Evolutionary conservation across 2,329 filamentous ascomycete species (phyloP).

Genomic region (Trichoderma hamatum): DNA sequence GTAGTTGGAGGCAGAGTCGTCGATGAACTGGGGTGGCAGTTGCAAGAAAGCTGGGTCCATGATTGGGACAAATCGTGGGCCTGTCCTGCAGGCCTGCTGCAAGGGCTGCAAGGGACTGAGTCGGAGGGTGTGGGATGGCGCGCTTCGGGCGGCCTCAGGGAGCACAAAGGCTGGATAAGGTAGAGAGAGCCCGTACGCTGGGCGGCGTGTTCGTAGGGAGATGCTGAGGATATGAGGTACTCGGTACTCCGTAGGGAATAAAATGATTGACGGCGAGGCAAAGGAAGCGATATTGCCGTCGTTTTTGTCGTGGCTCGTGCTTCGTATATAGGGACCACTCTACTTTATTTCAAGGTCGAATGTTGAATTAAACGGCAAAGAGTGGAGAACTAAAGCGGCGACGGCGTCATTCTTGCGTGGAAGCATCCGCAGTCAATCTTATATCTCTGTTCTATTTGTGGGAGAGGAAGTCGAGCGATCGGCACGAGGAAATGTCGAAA

Average conservation of each 20-base stretch:
- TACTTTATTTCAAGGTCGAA: not conserved
- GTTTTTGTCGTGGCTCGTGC: not conserved
- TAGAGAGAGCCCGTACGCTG: not conserved
- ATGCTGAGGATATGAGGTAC: not conserved
- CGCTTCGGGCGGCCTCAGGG: constrained; percentile 18
- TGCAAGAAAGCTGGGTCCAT: constrained; percentile 33
- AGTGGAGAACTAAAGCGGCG: constrained; percentile 13
- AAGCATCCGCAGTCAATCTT: not conserved
- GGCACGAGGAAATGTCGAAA: not conserved
- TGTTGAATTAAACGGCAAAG: constrained; percentile 8
- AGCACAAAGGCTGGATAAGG: constrained; percentile 19
- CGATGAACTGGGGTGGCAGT: constrained; percentile 30
- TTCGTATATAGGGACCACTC: not conserved
- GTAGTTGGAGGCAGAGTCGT: constrained; percentile 32
- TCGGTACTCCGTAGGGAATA: not conserved
- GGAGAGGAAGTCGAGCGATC: not conserved
- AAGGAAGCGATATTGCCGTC: constrained; percentile 8
- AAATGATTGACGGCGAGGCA: not conserved
- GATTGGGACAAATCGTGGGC: constrained; percentile 32
- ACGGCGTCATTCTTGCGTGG: constrained; percentile 11
- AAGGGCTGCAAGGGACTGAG: constrained; percentile 29
- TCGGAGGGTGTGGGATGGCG: constrained; percentile 32
- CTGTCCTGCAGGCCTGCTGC: constrained; percentile 32
- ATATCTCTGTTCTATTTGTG: not conserved
- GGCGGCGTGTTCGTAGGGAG: not conserved